These are phyloP conservation scores for Saksenaea vasiformis DNA, from an alignment of 371 early-diverging fungal species.

Conservation along the genomic window DNA sequence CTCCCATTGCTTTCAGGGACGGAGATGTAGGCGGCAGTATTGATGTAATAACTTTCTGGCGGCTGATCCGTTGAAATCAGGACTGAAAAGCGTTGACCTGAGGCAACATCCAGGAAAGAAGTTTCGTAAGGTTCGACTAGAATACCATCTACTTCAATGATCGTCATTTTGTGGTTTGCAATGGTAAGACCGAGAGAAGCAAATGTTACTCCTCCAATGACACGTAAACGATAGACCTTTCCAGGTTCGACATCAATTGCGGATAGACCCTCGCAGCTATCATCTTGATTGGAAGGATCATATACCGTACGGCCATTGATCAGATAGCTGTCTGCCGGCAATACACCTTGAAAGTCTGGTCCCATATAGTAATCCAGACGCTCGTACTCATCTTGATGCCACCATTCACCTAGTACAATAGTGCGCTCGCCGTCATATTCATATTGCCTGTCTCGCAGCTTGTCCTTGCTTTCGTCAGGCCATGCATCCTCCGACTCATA, in stretches of 20 bases:
- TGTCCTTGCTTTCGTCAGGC: slow-evolving; percentile 7
- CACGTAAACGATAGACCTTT: slow-evolving; percentile 37
- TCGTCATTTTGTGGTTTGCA: slow-evolving; percentile 42
- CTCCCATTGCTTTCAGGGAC: slow-evolving; percentile 9
- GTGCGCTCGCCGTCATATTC: slow-evolving; percentile 46
- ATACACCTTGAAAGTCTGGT: slow-evolving; percentile 21
- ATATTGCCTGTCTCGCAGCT: slow-evolving; percentile 33
- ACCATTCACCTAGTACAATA: slow-evolving; percentile 47
- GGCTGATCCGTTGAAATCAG: slow-evolving; percentile 19
- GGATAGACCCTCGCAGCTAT: slow-evolving; percentile 27
- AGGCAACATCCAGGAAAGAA: slow-evolving; percentile 15
- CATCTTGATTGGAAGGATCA: slow-evolving; percentile 8
- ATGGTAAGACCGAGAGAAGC: slow-evolving; percentile 37
- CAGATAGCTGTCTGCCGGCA: slow-evolving; percentile 40
- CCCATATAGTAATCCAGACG: slow-evolving; percentile 30
- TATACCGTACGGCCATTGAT: slow-evolving; percentile 44
- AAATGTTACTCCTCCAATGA: slow-evolving; percentile 40
- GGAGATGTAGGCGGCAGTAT: slow-evolving; percentile 10
- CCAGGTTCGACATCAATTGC: slow-evolving; percentile 38
- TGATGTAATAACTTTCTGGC: slow-evolving; percentile 12
- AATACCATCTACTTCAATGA: slow-evolving; percentile 52
- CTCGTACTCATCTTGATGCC: slow-evolving; percentile 29
- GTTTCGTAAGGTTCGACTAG: slow-evolving; percentile 14
- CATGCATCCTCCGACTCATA: slow-evolving; percentile 36
- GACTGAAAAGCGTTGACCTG: slow-evolving; percentile 31